Evolutionary conservation across 2,329 filamentous ascomycete species (phyloP), one percentile per base, ranked within the genome.

Genomic region (Penicillium crustosum): DNA sequence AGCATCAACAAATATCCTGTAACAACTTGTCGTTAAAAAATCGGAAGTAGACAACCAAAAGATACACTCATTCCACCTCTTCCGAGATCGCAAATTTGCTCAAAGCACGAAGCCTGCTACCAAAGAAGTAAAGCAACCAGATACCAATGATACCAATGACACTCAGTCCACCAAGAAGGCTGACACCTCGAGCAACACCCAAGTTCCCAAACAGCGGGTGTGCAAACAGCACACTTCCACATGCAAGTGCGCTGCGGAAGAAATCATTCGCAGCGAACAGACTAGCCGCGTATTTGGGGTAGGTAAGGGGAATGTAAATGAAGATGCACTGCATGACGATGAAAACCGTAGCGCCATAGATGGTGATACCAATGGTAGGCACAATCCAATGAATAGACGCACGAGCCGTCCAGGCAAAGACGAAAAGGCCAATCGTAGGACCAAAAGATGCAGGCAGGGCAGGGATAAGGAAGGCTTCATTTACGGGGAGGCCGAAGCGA

Each of bases 391-490:
- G 71, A 12, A 75, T 68, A 4, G 64, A 62, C 9, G 61, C 53
- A 8, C 65, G 63, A 2, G 69, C 60, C 0, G 68, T 68, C 68
- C 68, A 70, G 3, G 50, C 66, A 38, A 71, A 86, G 56, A 86
- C 68, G 76, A 87, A 87, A 13, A 87, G 76, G n/a, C 84, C 84
- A 25, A 84, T 77, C 0, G 83, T 81, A 0, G 83, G 80, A 1
- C 80, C 80, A 58, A 86, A 77, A 39, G 79, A 73, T 1, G 81
- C 81, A 2, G 76, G 71, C 3, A 88, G 74, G 2, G 83, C 84
- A 0, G 84, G 85, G 36, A 73, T 63, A 6, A 86, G 79, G 17
- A 83, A 77, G n/a, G 70, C 70, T 69, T 87, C 84, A 60, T 82
- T 82, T 15, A 75, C 72, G 3, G 80, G 79, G 63, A 82, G 78